phyloP scores from a whole-genome alignment of 371 early-diverging fungal species.

The Actinomucor elegans region DNA sequence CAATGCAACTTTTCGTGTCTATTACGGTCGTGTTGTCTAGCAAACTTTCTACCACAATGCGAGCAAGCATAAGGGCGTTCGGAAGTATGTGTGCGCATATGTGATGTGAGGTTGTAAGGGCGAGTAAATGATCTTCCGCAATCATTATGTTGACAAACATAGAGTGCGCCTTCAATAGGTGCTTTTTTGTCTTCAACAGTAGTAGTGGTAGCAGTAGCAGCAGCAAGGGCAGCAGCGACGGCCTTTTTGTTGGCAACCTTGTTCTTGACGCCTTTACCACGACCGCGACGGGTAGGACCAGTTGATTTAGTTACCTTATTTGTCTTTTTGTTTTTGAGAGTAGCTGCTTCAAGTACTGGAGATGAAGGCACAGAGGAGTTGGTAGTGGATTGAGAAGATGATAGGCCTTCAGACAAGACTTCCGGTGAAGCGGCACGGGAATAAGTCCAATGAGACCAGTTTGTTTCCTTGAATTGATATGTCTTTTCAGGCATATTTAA shows the following conservation, averaged over 20 bases:
- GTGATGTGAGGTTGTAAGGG: constrained; percentile 73
- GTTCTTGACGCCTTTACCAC: constrained; percentile 27
- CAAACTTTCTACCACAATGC: constrained; percentile 44
- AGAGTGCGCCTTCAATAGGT: constrained; percentile 22
- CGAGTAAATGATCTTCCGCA: constrained; percentile 71
- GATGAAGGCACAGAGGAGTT: constrained; percentile 4
- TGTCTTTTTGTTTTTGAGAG: constrained; percentile 10
- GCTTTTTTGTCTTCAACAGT: not conserved
- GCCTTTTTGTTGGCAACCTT: constrained; percentile 5
- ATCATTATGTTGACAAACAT: constrained; percentile 39
- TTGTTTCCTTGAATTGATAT: constrained; percentile 5
- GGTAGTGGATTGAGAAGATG: constrained; percentile 6
- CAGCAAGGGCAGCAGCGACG: constrained; percentile 8
- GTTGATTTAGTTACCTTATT: constrained; percentile 17
- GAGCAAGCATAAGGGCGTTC: constrained; percentile 45
- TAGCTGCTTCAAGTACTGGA: constrained; percentile 7
- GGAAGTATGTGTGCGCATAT: constrained; percentile 65
- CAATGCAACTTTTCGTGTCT: constrained; percentile 53
- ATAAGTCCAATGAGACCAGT: constrained; percentile 21
- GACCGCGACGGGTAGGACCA: constrained; percentile 20
- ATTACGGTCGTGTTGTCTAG: constrained; percentile 54
- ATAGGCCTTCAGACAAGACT: constrained; percentile 9
- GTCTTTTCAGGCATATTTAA: constrained; percentile 11
- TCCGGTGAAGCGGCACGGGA: constrained; percentile 21
- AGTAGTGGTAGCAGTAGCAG: not conserved